Evolutionary conservation across 169 alveolate genomes (phyloP).

Genomic region (Plasmodium gonderi): DNA sequence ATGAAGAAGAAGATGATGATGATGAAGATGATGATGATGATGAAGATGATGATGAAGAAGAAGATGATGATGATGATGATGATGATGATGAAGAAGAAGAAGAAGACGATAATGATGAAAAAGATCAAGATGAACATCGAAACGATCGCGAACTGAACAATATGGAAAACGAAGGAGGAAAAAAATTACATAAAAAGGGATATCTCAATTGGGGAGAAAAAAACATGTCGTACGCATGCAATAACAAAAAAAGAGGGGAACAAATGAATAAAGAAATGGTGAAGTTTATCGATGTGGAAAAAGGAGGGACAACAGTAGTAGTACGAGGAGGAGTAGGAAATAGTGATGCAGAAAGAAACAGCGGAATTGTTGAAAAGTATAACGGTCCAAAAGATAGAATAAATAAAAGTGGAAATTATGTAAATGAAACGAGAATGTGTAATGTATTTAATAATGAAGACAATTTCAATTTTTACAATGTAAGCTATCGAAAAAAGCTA

Average conservation of each 20-base stretch:
- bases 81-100: conserved; percentile 17
- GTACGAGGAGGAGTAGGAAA: background rate
- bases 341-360: background rate
- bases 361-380: background rate
- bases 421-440: conserved; percentile 14
- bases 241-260: background rate
- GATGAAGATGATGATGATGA: conserved; percentile 4
- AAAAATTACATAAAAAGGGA: background rate
- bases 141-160: conserved; percentile 8
- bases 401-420: background rate
- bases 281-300: conserved; percentile 25
- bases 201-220: conserved; percentile 24
- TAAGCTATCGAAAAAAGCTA: conserved; percentile 48
- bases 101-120: background rate
- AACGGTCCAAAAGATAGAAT: background rate
- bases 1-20: conserved; percentile 2
- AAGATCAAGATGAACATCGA: background rate
- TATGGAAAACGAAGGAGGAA: conserved; percentile 4
- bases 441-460: conserved; percentile 50
- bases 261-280: conserved; percentile 63
- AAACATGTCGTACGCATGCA: background rate
- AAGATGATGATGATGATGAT: background rate
- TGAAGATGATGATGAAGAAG: background rate
- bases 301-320: background rate
- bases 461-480: conserved; percentile 50